A percentile compares a stretch with the other conserved stretches of the same genome.
These are phyloP conservation scores for Neurospora pannonica DNA, from an alignment of 495 filamentous ascomycete species.

Conservation along the genomic window DNA sequence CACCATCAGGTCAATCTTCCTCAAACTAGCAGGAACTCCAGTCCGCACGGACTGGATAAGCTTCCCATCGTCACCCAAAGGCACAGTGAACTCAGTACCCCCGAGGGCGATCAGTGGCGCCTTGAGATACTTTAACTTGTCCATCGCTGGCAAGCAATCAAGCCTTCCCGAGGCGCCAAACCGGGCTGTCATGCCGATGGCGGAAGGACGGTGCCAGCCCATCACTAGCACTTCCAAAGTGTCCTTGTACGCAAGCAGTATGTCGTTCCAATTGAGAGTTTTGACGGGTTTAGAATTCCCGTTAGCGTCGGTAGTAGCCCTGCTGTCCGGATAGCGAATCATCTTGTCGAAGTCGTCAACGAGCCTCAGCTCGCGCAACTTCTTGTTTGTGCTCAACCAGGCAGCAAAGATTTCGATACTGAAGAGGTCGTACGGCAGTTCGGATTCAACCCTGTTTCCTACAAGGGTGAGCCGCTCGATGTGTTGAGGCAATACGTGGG, in stretches of 20 bases:
- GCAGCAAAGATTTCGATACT: not conserved
- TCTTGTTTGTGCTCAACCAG: not conserved
- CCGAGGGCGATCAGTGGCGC: not conserved
- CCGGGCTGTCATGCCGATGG: not conserved
- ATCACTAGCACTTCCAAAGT: not conserved
- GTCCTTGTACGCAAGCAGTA: not conserved
- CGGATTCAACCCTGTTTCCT: not conserved
- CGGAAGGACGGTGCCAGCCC: not conserved
- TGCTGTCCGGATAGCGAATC: not conserved
- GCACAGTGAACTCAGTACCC: accelerated
- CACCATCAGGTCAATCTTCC: not conserved
- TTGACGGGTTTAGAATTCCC: not conserved
- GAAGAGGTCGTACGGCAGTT: not conserved
- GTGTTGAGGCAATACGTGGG: too few relatives aligned
- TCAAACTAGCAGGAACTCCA: accelerated
- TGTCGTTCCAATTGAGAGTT: not conserved
- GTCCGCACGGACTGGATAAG: accelerated
- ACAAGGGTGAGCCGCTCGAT: not conserved
- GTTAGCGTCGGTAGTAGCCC: not conserved
- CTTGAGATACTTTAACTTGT: not conserved
- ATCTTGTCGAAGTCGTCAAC: not conserved
- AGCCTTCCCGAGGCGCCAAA: not conserved
- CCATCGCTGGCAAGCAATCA: not conserved
- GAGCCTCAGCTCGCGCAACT: not conserved
- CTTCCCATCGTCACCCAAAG: not conserved